A percentile compares a stretch with the other conserved stretches of the same genome.
phyloP scores from a whole-genome alignment of 805 yeast genomes.

The Metschnikowia bowlesiae region DNA sequence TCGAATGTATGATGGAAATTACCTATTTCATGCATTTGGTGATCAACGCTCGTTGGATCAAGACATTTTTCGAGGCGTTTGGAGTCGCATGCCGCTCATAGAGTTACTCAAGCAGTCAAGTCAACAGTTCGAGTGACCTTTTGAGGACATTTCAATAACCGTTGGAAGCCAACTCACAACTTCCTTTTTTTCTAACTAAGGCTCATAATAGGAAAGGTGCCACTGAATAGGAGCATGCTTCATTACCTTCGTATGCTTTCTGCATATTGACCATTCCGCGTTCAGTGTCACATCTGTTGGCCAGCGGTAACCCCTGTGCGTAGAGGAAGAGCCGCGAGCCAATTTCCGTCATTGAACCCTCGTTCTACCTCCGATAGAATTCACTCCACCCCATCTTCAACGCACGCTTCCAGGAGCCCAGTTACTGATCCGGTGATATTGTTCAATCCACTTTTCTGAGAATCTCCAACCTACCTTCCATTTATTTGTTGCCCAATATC shows the following conservation, averaged over 20 bases:
- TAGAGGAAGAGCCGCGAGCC: not conserved
- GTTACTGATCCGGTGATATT: not conserved
- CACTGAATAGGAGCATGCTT: not conserved
- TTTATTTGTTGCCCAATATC: not conserved
- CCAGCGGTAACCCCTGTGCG: not conserved
- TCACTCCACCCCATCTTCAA: not conserved
- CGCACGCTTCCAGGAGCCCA: not conserved
- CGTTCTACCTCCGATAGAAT: constrained; percentile 1
- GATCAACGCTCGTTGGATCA: not conserved
- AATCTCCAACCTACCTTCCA: not conserved
- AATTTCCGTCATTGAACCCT: not conserved
- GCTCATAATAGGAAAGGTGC: no score
- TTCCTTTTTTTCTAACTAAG: no score
- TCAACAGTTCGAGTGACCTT: no score
- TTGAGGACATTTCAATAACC: no score
- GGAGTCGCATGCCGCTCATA: no score
- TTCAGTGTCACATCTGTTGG: not conserved
- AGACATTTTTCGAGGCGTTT: no score
- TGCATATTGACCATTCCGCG: not conserved
- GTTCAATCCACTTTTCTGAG: not conserved
- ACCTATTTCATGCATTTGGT: not conserved
- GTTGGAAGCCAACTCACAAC: no score
- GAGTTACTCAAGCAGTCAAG: no score
- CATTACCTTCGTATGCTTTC: not conserved
- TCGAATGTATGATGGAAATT: no score